phyloP scores from a whole-genome alignment of 1,284 basidiomycete species.

The Cutaneotrichosporon cavernicola region DNA sequence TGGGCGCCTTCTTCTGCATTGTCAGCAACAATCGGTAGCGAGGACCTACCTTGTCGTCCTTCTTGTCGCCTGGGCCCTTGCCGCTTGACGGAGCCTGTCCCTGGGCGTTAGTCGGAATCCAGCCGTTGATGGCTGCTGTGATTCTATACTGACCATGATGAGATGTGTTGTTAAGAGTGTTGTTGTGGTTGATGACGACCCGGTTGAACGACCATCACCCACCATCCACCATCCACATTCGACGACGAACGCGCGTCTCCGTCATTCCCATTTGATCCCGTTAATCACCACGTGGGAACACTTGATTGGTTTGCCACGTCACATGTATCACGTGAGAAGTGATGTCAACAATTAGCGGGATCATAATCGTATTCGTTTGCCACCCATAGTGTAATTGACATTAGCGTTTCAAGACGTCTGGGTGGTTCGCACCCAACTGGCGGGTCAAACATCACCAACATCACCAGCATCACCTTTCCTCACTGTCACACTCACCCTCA shows the following conservation, averaged over 20 bases:
- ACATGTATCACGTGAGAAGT: background rate
- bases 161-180: background rate
- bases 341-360: background rate
- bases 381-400: background rate
- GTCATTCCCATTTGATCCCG: constrained; percentile 14
- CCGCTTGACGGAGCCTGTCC: constrained; percentile 75
- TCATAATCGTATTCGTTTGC: constrained; percentile 10
- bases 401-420: constrained; percentile 5
- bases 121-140: background rate
- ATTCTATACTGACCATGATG: constrained; percentile 15
- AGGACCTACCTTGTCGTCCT: constrained; percentile 61
- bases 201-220: background rate
- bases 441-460: background rate
- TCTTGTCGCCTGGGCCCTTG: constrained; percentile 51
- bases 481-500: background rate
- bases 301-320: constrained; percentile 4
- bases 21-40: constrained; percentile 8
- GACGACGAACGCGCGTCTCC: constrained; percentile 19
- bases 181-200: constrained; percentile 15
- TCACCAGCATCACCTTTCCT: background rate
- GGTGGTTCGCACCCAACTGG: background rate
- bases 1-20: constrained; percentile 60
- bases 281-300: background rate
- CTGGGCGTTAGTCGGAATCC: constrained; percentile 52
- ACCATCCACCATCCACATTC: background rate